Conservation (phyloP, 805 yeast species). For the Ogataea pignaliae region DNA sequence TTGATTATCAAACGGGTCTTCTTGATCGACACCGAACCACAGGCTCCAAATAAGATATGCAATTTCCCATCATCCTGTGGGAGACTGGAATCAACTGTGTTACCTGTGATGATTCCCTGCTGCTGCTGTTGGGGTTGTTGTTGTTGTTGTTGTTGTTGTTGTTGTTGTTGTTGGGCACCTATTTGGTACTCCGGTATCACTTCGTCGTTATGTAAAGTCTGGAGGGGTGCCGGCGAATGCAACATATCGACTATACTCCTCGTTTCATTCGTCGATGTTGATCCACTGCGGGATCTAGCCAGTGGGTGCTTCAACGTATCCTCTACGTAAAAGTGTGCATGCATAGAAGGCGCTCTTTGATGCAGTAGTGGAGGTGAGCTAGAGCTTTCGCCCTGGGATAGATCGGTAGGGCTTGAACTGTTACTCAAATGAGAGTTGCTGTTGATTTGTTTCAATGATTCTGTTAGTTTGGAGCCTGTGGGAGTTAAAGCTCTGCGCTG, state of each 20-base stretch:
- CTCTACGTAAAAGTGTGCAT: slow-evolving; percentile 73
- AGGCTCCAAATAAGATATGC: slow-evolving; percentile 53
- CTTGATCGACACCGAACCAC: slow-evolving; percentile 51
- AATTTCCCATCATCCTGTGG: slow-evolving; percentile 52
- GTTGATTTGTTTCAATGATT: slow-evolving; percentile 14
- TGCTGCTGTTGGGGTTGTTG: background rate
- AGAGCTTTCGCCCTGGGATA: no score
- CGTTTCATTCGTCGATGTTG: slow-evolving; percentile 27
- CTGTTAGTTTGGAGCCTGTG: slow-evolving; percentile 20
- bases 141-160: background rate
- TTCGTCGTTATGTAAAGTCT: background rate
- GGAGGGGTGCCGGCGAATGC: background rate
- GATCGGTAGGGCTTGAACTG: background rate
- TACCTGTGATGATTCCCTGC: slow-evolving; percentile 14
- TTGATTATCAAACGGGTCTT: slow-evolving; percentile 50
- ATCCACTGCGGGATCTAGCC: slow-evolving; percentile 32
- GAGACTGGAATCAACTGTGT: slow-evolving; percentile 32
- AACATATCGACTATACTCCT: slow-evolving; percentile 5
- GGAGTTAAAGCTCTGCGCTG: background rate
- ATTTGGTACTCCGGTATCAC: no score
- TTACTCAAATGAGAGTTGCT: no score
- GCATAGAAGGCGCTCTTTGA: slow-evolving; percentile 51
- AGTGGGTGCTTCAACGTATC: slow-evolving; percentile 55
- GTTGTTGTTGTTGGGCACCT: background rate
- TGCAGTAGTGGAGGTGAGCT: background rate